Conservation (phyloP, 2,329 filamentous ascomycete species). For the Neocucurbitaria cava region DNA sequence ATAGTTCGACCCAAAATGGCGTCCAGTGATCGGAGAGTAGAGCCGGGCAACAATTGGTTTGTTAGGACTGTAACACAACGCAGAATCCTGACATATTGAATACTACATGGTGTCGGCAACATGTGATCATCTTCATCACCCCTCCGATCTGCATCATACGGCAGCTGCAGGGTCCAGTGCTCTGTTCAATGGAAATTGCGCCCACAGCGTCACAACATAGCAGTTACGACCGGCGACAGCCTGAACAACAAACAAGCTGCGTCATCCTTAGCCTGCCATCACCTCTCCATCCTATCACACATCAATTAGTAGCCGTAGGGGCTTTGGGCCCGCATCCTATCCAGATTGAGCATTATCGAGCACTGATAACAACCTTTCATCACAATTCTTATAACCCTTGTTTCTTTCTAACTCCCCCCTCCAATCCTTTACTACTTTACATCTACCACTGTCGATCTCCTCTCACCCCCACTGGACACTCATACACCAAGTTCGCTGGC, state of each 20-base stretch:
- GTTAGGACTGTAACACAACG: neutral
- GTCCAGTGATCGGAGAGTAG: neutral
- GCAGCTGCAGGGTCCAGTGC: neutral
- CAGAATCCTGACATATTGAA: neutral
- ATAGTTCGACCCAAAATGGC: neutral
- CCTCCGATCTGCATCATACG: neutral
- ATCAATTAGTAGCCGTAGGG: neutral
- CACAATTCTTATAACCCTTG: neutral
- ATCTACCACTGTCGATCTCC: neutral
- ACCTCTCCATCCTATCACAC: neutral
- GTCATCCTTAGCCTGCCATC: neutral
- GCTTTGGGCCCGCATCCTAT: conserved; percentile 9
- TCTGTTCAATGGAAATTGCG: neutral
- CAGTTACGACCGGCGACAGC: neutral
- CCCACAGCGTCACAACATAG: neutral
- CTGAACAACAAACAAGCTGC: conserved; percentile 5
- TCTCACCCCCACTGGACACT: neutral
- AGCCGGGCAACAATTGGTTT: neutral
- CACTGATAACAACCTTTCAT: neutral
- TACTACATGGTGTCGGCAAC: neutral
- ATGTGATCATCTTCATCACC: neutral
- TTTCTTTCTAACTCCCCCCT: neutral
- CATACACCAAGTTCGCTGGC: neutral
- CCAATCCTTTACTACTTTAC: no score
- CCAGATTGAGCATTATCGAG: conserved; percentile 8